These are phyloP conservation scores for Coniochaeta hoffmannii DNA, from an alignment of 2,329 filamentous ascomycete genomes.

Conservation along the genomic window DNA sequence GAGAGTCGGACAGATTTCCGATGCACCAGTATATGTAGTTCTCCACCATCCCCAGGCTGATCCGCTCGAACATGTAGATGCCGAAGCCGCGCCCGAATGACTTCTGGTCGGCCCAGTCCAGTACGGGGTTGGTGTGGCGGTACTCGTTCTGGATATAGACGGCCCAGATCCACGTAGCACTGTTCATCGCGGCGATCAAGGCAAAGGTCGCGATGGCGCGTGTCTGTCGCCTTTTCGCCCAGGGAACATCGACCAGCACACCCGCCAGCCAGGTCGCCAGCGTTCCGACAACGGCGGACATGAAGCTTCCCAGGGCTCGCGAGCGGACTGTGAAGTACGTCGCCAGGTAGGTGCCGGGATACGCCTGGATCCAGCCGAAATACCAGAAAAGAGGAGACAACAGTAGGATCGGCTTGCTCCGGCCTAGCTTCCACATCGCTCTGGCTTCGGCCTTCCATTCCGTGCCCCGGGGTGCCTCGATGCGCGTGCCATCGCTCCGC, in stretches of 20 bases:
- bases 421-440: constrained; percentile 26
- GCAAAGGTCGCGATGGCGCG: constrained; percentile 30
- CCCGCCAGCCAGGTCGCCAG: constrained; percentile 28
- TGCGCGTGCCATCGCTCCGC: constrained; percentile 31
- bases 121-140: constrained; percentile 28
- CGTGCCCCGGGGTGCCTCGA: constrained; percentile 16
- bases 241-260: constrained; percentile 27
- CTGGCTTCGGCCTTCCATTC: constrained; percentile 21
- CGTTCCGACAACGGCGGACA: constrained; percentile 29
- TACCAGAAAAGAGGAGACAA: constrained; percentile 28
- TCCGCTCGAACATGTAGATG: constrained; percentile 31
- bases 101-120: constrained; percentile 34
- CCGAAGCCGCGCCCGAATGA: constrained; percentile 34
- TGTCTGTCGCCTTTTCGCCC: constrained; percentile 28
- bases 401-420: constrained; percentile 27
- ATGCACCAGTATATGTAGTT: constrained; percentile 41
- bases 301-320: constrained; percentile 25
- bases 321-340: constrained; percentile 34
- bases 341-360: constrained; percentile 31
- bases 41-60: constrained; percentile 30
- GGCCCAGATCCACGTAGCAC: constrained; percentile 38
- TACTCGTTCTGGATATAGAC: constrained; percentile 39
- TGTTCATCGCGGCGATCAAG: constrained; percentile 33
- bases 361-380: constrained; percentile 28
- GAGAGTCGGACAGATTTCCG: constrained; percentile 33